Base-by-base conservation (phyloP, 352 stramenopile genomes). In the Phytophthora fragariae region DNA sequence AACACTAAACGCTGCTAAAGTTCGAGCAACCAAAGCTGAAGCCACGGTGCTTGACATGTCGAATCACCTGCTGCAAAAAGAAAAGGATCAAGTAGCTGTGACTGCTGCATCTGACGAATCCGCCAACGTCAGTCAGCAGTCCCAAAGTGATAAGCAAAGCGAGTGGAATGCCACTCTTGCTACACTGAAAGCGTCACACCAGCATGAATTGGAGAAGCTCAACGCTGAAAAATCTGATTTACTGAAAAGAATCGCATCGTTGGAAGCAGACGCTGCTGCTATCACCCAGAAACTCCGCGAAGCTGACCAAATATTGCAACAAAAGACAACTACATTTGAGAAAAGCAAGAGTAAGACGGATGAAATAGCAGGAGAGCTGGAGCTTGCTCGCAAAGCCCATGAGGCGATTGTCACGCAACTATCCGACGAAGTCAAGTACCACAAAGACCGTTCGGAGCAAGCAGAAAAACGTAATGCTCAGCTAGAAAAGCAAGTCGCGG, bases 401-500 rank as follows among this genome's bases (percentile, higher is more conserved):
- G 72, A 72, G 27, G 52, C 68, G 1, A 44, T 68, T 6, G 27
- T 50, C 8, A 70, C 53, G 9, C 74, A 76, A 7, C 46, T 84
- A 0, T 73, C 69, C 0, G 61, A 58, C 14, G 72, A 87, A 37
- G 31, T 73, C 15, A 75, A 76, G 35, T 60, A 68, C 8, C 44
- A 83, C 50, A 79, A 83, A 59, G 79, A 88, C 10, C 74, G 62
- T 0, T 37, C 53, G 5, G 79, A 88, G n/a, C 64, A 84, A 68
- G 53, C 57, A 4, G 65, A 79, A 21, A 79, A 73, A n/a, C 67
- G 71, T 15, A 76, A 65, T n/a, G 41, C 21, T 19, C 68, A 84
- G 11, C 62, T 91, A 5, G 82, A 91, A 50, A 75, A 79, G 15
- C 78, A 89, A 58, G 62, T 89, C 8, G 57, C 68, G 0, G 82